Base-by-base conservation (phyloP, 805 yeast species). In the Yarrowia yakushimensis region DNA sequence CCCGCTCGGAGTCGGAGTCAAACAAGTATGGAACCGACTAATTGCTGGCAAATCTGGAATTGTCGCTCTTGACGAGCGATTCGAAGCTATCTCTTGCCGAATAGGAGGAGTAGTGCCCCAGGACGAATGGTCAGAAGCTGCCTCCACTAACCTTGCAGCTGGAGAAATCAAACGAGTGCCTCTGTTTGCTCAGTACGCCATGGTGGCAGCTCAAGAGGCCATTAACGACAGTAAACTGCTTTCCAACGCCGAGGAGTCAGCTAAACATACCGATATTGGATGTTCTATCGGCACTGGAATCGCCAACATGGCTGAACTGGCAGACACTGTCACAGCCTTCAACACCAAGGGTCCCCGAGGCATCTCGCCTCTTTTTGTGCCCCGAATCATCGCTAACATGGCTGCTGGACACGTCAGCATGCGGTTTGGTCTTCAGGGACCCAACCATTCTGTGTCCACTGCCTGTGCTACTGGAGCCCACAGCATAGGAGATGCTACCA, bases 391-490 rank as follows among this genome's bases (percentile, higher is more conserved):
- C 39, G 82, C 88, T 37, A 94, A 94, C 71, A 94, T 94, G 98
- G 97, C 97, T 0, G 90, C 92, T 0, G 97, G 98, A 2, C 85
- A 90, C 65, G 83, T 94, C 7, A 87, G 97, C 7, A 92, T 94
- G 63, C 80, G 83, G 66, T 83, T 85, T 68, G 87, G 88, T 1
- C 76, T 91, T 39, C 77, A 81, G 68, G 99, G 99, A 0, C 96
- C 97, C 1, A 83, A 88, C 43, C 97, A 92, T 70, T 78, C 96
- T 0, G 94, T 85, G 0, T 82, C 96, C 1, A 91, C 98, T 0
- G 99, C 99, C 0, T 94, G 99, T 77, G 96, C 99, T 4, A 91
- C 99, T 0, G 99, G 99, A 0, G 82, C 87, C 28, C 96, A 94
- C 70, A 82, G 97, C 0, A 86, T 94, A 52, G 98, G 98, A 3